Base-by-base conservation (phyloP, 768 basidiomycete species). In the Gloeophyllum trabeum region DNA sequence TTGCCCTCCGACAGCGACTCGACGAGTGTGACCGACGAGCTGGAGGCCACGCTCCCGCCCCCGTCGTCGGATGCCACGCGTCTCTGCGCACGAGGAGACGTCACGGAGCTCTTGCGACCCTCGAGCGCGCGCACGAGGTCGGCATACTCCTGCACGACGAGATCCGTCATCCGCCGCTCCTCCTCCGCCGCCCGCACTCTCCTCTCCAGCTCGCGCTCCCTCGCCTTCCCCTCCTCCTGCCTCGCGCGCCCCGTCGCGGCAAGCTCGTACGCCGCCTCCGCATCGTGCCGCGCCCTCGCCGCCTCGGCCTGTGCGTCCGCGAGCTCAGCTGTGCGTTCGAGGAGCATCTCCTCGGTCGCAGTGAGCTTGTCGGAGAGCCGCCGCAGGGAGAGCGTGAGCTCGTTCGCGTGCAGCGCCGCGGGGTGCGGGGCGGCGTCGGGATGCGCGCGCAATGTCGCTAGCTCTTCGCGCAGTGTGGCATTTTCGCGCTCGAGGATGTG, bases 121-220 rank as follows among this genome's bases (percentile, higher is more conserved):
- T 85, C 79, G 42, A 87, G 63, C 1, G 60, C 66, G 16, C 83
- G 67, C 10, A 88, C 86, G 12, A 89, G 69, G 44, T 75, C 75
- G 0, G 86, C 86, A 41, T 89, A 89, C 48, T 88, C 81, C 40
- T 69, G 64, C 13, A 88, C 70, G 4, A 76, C 79, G 23, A 70
- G 54, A 43, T 88, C 84, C 30, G 69, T 67, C 69, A 84, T 73
- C 48, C 65, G 68, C 24, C 64, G 60, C 46, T 79, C 72, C 54
- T 83, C 77, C 46, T 79, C 71, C 3, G 69, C 68, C 18, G 61
- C 63, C 26, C 59, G 62, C 3, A 75, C 55, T 48, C 58, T 68
- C 47, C 63, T 46, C 48, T 70, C 64, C 39, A 81, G 54, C 23
- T 68, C 69, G 18, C 66, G 55, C 49, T 77, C 74, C n/a, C 69